Evolutionary conservation across 495 filamentous ascomycete species (phyloP).

Genomic region (Lophium mytilinum): DNA sequence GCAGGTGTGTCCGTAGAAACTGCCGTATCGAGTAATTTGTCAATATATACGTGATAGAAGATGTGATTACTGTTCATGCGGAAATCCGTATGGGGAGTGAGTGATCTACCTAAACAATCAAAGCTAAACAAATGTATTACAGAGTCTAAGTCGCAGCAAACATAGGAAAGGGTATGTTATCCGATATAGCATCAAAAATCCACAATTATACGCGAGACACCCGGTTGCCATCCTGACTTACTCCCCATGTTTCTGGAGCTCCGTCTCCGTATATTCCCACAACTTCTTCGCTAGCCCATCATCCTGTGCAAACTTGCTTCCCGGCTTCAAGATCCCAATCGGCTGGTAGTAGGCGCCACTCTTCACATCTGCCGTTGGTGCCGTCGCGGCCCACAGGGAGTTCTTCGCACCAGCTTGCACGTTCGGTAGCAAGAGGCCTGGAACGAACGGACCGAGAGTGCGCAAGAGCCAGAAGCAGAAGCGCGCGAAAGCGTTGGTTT

Average conservation of each 20-base stretch:
- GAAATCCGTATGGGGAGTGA: too few species aligned
- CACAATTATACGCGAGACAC: too few species aligned
- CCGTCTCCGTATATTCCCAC: conserved; percentile 50
- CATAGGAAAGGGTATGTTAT: too few species aligned
- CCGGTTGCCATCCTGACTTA: too few species aligned
- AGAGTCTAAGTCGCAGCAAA: too few species aligned
- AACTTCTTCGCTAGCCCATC: conserved; percentile 47
- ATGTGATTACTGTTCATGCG: too few species aligned
- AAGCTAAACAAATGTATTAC: too few species aligned
- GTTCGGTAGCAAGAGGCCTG: conserved; percentile 41
- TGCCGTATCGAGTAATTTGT: too few species aligned
- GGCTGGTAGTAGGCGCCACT: conserved; percentile 54
- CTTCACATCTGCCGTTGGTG: conserved; percentile 36
- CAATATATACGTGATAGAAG: too few species aligned
- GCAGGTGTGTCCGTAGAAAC: too few species aligned
- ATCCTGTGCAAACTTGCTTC: conserved; percentile 44
- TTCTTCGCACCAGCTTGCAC: conserved; percentile 44
- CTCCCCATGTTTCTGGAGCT: conserved; percentile 30
- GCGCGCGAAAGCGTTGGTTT: conserved; percentile 44
- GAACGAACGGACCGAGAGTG: conserved; percentile 49
- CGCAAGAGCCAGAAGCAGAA: conserved; percentile 41
- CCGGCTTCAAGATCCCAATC: conserved; percentile 46
- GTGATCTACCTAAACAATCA: too few species aligned
- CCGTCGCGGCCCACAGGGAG: conserved; percentile 50
- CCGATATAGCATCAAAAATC: too few species aligned